Base-by-base conservation (phyloP, 2,329 filamentous ascomycete species). In the Cercospora sesami region DNA sequence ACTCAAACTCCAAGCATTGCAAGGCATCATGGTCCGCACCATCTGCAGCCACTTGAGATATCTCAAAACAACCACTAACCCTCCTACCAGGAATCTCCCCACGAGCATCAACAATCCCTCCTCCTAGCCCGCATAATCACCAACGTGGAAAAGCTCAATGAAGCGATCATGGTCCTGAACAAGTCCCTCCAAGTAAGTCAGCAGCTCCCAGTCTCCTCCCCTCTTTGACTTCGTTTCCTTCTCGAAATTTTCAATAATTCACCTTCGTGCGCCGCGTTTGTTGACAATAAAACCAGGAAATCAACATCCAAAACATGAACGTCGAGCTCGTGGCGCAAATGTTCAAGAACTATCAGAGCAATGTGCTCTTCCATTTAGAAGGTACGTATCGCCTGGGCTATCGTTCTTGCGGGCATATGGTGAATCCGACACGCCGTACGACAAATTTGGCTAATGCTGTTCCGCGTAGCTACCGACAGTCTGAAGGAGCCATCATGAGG, bases 281-380 rank as follows among this genome's bases (percentile, higher is more conserved):
- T n/a, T 39, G 5, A 39, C 36, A 39, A 16, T n/a, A 2, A 39
- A n/a, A 39, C n/a, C 74, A 97, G 91, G 94, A 98, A 73, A 97
- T 98, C 85, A 98, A 98, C 77, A 90, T 97, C 65, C 92, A 97
- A 76, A 99, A 98, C 80, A 97, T 98, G 93, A 96, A 99, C 78
- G 93, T 97, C 39, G 95, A 98, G 82, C 86, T 98, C 2, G 95
- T 98, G 5, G 94, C 94, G 0, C 94, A 98, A 78, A 99, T 99
- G 95, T 99, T 98, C 85, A 97, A 98, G 83, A 99, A 98, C 81
- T 99, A 99, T 79, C 94, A 97, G 80, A 97, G 93, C 10, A 99
- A 98, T 75, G 94, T 98, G 14, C 83, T 98, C 5, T 98, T 99
- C 79, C 95, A 99, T 76, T 86, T 99, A 5, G 95, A 98, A 89